Evolutionary conservation across 2,329 filamentous ascomycete species (phyloP).

Genomic region (Setomelanomma holmii): DNA sequence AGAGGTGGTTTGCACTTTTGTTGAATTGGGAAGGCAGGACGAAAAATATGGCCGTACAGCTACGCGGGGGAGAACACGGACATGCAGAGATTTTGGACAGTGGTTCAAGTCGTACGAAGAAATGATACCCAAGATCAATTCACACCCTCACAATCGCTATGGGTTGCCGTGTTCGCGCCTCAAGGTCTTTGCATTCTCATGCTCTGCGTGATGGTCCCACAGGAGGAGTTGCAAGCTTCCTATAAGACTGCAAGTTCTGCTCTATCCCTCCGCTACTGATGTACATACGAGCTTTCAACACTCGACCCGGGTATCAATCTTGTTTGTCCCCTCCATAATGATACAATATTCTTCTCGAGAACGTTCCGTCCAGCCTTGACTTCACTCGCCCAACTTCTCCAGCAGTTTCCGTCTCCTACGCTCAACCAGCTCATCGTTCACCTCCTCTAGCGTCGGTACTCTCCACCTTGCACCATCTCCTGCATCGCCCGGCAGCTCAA

Average conservation of each 20-base stretch:
- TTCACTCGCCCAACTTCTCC: conserved; percentile 69
- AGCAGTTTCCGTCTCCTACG: conserved; percentile 81
- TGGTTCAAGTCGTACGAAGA: background rate
- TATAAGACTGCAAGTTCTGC: too few species aligned
- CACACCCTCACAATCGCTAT: too few species aligned
- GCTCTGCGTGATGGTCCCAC: background rate
- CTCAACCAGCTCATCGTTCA: conserved; percentile 92
- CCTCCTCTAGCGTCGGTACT: conserved; percentile 85
- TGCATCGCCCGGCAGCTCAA: conserved; percentile 82
- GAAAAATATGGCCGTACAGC: background rate
- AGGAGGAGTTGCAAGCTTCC: too few species aligned
- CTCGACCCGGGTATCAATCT: conserved; percentile 23
- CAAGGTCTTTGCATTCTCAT: background rate
- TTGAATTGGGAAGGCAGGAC: background rate
- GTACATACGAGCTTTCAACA: conserved; percentile 11
- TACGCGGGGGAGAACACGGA: background rate
- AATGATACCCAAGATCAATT: background rate
- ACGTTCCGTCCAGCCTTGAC: background rate
- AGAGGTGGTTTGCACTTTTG: too few species aligned
- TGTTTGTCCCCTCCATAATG: conserved; percentile 2
- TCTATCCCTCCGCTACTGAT: conserved; percentile 14
- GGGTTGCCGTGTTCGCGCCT: too few species aligned
- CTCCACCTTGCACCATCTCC: conserved; percentile 85
- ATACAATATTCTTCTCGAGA: background rate
- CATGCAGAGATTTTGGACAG: background rate